Evolutionary conservation across 1,284 basidiomycete genomes (phyloP).

Genomic region (Calocybe gambosa): DNA sequence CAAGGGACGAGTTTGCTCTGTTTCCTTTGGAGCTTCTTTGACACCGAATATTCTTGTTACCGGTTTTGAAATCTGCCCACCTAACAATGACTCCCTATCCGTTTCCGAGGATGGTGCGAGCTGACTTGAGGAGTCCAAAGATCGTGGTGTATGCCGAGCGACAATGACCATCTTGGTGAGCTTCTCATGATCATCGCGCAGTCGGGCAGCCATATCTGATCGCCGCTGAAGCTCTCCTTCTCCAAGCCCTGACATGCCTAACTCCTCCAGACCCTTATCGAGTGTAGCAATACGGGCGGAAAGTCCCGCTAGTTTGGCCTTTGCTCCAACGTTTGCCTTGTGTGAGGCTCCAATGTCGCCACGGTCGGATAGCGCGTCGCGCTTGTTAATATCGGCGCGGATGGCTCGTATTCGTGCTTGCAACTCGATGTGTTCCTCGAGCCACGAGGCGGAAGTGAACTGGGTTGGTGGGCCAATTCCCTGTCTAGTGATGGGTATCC

Average conservation of each 20-base stretch:
- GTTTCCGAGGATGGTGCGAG: constrained; percentile 42
- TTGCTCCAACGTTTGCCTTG: constrained; percentile 75
- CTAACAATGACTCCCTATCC: constrained; percentile 62
- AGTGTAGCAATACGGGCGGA: constrained; percentile 65
- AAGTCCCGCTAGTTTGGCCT: constrained; percentile 74
- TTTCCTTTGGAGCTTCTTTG: constrained; percentile 61
- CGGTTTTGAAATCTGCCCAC: constrained; percentile 37
- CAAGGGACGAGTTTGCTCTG: constrained; percentile 78
- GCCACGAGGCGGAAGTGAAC: constrained; percentile 75
- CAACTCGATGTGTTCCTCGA: constrained; percentile 77
- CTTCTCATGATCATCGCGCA: constrained; percentile 85
- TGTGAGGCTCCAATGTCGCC: constrained; percentile 75
- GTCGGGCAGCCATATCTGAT: constrained; percentile 74
- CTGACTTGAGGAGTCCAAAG: constrained; percentile 25
- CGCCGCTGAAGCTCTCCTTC: constrained; percentile 81
- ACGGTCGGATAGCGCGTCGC: constrained; percentile 74
- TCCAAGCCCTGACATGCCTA: constrained; percentile 65
- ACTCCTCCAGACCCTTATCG: constrained; percentile 61
- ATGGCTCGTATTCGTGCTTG: constrained; percentile 72
- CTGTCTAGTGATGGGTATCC: constrained; percentile 65
- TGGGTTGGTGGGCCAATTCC: constrained; percentile 32
- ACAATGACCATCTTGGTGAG: constrained; percentile 73
- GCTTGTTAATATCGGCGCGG: constrained; percentile 79
- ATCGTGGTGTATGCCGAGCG: constrained; percentile 48
- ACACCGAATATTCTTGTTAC: constrained; percentile 79